Conservation (phyloP, 2,329 filamentous ascomycete species). For the Cytospora leucostoma region DNA sequence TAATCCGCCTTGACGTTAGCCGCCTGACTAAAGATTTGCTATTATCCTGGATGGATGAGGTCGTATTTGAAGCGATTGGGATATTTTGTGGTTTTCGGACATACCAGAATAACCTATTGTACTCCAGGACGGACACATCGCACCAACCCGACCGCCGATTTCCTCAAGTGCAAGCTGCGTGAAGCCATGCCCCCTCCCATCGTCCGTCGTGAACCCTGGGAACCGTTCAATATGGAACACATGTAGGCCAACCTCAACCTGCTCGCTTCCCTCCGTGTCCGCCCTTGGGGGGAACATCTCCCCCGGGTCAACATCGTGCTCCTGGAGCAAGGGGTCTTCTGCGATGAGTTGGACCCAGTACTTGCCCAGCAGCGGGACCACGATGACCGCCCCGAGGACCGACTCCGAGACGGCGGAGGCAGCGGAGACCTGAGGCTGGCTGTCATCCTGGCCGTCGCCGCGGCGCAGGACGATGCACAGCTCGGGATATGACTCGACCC, state of each 20-base stretch:
- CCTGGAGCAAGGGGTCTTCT: not conserved
- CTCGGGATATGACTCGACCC: constrained; percentile 17
- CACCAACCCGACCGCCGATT: constrained; percentile 6
- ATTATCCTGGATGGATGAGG: not conserved
- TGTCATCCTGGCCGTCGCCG: not conserved
- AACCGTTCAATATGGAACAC: constrained; percentile 24
- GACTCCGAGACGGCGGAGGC: not conserved
- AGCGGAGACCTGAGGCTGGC: not conserved
- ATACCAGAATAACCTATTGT: constrained; percentile 22
- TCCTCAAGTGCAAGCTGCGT: constrained; percentile 17
- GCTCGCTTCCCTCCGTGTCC: not conserved
- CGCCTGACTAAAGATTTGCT: not conserved
- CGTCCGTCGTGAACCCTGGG: not conserved
- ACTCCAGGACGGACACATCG: constrained; percentile 5
- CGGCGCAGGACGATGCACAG: constrained; percentile 13
- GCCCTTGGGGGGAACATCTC: constrained; percentile 12
- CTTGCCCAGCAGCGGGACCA: constrained; percentile 12
- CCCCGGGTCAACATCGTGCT: constrained; percentile 20
- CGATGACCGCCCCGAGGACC: constrained; percentile 15
- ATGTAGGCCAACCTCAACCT: constrained; percentile 18
- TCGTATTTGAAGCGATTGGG: not conserved
- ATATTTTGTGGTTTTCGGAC: not conserved
- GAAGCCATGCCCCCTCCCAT: not conserved
- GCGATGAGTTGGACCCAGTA: constrained; percentile 13
- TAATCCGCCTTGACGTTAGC: not conserved